phyloP scores from a whole-genome alignment of 805 yeast genomes.

The Candida montana region DNA sequence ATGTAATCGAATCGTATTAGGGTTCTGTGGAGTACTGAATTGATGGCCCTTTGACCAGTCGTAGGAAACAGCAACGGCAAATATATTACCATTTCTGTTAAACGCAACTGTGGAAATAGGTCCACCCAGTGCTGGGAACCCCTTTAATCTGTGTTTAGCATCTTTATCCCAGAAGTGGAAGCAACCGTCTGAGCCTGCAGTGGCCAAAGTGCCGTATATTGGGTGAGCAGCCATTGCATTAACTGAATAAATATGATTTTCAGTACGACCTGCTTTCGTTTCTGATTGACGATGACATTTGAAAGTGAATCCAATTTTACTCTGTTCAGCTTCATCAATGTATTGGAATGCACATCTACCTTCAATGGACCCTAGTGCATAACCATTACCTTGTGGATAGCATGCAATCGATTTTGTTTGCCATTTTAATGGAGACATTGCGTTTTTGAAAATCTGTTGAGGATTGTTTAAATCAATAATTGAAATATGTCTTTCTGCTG shows the following conservation, averaged over 20 bases:
- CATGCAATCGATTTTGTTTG: constrained; percentile 83
- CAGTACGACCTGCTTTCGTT: constrained; percentile 44
- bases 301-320: constrained; percentile 75
- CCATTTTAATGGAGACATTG: constrained; percentile 76
- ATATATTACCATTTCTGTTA: constrained; percentile 75
- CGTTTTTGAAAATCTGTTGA: constrained; percentile 67
- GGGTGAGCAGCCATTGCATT: constrained; percentile 87
- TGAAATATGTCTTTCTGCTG: constrained; percentile 82
- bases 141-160: constrained; percentile 79
- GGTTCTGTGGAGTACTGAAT: constrained; percentile 69
- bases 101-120: constrained; percentile 75
- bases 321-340: constrained; percentile 75
- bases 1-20: constrained; percentile 75
- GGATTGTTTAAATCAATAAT: constrained; percentile 81
- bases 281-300: constrained; percentile 85
- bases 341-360: constrained; percentile 95
- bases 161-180: constrained; percentile 96
- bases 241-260: constrained; percentile 69
- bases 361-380: constrained; percentile 87
- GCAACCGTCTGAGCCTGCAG: constrained; percentile 94
- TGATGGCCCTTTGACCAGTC: constrained; percentile 95
- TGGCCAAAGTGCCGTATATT: constrained; percentile 80
- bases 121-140: constrained; percentile 60
- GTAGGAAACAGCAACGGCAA: constrained; percentile 88
- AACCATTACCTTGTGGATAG: constrained; percentile 89